Evolutionary conservation across 179 eudicot species (phyloP).

Genomic region (Heliamphora pulchella): DNA sequence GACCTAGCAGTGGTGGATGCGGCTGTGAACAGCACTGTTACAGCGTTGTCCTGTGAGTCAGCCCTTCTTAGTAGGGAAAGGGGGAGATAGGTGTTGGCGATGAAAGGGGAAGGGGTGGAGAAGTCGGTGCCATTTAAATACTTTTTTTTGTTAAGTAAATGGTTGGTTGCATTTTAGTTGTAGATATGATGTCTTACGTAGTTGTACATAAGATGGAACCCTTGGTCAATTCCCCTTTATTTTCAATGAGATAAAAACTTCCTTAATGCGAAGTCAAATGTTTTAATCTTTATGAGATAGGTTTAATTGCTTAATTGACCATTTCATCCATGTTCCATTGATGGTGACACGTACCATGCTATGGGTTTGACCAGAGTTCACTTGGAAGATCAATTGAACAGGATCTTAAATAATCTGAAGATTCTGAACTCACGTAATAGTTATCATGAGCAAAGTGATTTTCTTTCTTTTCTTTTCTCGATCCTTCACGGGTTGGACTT

Average conservation of each 20-base stretch:
- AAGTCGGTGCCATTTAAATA: too few species aligned
- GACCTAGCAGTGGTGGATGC: too few species aligned
- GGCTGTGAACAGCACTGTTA: too few species aligned
- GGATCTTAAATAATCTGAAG: not conserved
- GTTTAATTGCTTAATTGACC: not conserved
- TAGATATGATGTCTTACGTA: too few species aligned
- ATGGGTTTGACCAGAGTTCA: not conserved
- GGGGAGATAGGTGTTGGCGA: too few species aligned
- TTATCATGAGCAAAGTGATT: not conserved
- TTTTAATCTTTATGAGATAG: not conserved
- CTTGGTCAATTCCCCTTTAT: not conserved
- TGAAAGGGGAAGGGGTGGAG: too few species aligned
- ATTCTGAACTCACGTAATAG: not conserved
- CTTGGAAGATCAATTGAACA: conserved; percentile 1
- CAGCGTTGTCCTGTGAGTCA: too few species aligned
- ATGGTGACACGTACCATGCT: not conserved
- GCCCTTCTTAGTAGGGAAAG: too few species aligned
- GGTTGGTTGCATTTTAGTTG: too few species aligned
- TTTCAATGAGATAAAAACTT: not conserved
- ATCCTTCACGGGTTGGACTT: not conserved
- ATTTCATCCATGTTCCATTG: not conserved
- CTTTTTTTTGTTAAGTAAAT: too few species aligned
- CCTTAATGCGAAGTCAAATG: not conserved
- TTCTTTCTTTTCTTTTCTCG: not conserved
- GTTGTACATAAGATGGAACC: too few species aligned